Evolutionary conservation across 2,329 filamentous ascomycete genomes (phyloP).

Genomic region (Nigrograna mackinnonii): DNA sequence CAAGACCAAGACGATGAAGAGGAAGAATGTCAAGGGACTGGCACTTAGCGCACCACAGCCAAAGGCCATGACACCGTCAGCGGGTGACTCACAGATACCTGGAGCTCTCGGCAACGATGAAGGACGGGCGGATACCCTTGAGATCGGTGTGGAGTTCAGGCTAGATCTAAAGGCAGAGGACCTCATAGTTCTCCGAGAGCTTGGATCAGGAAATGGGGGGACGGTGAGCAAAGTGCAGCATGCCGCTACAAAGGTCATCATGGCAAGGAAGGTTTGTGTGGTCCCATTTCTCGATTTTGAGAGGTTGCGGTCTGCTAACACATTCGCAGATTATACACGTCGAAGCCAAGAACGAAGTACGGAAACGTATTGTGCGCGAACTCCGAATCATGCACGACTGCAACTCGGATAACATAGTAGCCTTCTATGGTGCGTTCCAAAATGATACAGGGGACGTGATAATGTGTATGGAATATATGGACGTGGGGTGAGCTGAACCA

Average conservation of each 20-base stretch:
- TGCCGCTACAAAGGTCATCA: conserved; percentile 89
- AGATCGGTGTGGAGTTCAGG: conserved; percentile 98
- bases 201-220: conserved; percentile 94
- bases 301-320: neutral
- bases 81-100: conserved; percentile 67
- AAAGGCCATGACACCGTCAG: conserved; percentile 70
- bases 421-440: conserved; percentile 95
- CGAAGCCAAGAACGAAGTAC: conserved; percentile 95
- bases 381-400: conserved; percentile 98
- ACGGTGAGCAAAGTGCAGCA: conserved; percentile 98
- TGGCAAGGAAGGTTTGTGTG: conserved; percentile 86
- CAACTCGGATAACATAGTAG: conserved; percentile 95
- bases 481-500: conserved; percentile 77
- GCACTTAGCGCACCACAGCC: conserved; percentile 80
- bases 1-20: conserved; percentile 83
- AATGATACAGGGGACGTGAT: conserved; percentile 97
- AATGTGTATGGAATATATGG: conserved; percentile 99
- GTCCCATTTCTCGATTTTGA: neutral
- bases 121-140: conserved; percentile 71
- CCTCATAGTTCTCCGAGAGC: conserved; percentile 87
- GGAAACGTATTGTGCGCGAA: conserved; percentile 95
- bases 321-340: conserved; percentile 91
- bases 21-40: conserved; percentile 98
- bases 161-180: conserved; percentile 91
- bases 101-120: conserved; percentile 63